Base-by-base conservation (phyloP, 805 yeast genomes). In the Yarrowia keelungensis region DNA sequence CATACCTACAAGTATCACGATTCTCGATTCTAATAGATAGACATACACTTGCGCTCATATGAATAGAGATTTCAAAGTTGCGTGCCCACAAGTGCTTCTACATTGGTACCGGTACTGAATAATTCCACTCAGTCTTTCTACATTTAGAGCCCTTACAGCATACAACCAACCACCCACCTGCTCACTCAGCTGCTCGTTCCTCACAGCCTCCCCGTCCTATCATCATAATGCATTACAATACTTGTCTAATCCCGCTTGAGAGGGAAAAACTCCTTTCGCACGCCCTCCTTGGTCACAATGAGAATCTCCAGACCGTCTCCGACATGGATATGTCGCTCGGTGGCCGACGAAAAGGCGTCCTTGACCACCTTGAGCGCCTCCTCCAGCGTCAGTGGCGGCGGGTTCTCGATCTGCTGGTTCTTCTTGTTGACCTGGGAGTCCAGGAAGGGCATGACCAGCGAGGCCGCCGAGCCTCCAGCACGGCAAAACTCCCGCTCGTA, bases 391-490 rank as follows among this genome's bases (percentile, higher is more conserved):
- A 95, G 83, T 26, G 98, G 97, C 39, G 67, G 56, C n/a, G 67
- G 67, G 67, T 62, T 62, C n/a, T 62, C 67, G 73, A 86, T 93
- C 77, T 83, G 86, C 79, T 95, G 99, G 81, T 95, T 95, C 78
- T 93, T 93, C 81, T 92, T 90, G 78, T 92, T 91, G 71, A 95
- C 99, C 82, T 95, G 99, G 79, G 93, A 94, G 79, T 95, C 99
- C 76, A 95, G 86, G 79, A 95, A 95, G 4, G 99, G 99, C 96
- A 93, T 92, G 73, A 95, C 92, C 80, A 95, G 85, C 71, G 92
- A 86, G 1, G 98, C 95, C 38, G 98, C 98, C 14, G 98, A 95
- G 51, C 99, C 99, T 72, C 97, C 98, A 2, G 98, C 98, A 76
- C 98, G 87, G 80, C 97, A 92, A 77, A 93, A 97, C 78, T 93